Evolutionary conservation across 2,329 filamentous ascomycete species (phyloP).

Genomic region (Pseudogymnoascus verrucosus): DNA sequence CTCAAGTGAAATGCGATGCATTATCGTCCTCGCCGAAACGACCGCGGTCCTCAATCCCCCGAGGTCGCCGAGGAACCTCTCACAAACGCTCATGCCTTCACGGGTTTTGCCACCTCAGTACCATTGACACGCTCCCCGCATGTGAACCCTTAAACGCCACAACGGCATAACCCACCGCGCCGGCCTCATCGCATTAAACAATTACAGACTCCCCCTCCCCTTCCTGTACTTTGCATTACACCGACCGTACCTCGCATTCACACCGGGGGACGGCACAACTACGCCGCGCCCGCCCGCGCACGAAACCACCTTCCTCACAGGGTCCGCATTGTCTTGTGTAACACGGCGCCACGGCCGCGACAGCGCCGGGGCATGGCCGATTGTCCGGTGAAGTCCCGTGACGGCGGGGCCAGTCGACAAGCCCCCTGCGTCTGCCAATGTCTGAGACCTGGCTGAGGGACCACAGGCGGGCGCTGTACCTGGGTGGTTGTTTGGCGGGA

Average conservation of each 20-base stretch:
- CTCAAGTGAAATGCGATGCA: background rate
- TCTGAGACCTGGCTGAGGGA: background rate
- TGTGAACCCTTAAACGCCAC: background rate
- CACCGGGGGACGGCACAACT: no score
- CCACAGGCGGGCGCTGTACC: background rate
- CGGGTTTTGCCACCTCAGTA: no score
- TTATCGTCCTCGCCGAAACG: background rate
- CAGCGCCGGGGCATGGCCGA: background rate
- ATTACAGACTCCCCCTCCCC: no score
- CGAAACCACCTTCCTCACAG: no score
- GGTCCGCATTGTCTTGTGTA: background rate
- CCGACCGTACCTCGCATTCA: no score
- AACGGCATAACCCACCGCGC: no score
- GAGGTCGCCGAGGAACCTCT: background rate
- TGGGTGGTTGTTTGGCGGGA: background rate
- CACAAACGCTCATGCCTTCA: no score
- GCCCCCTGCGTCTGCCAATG: background rate
- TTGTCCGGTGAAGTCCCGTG: background rate
- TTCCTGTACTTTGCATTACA: no score
- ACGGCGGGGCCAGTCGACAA: no score
- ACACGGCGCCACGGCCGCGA: background rate
- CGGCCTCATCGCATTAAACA: no score
- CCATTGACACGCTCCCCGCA: background rate
- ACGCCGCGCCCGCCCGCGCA: no score
- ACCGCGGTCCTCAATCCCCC: background rate